phyloP scores from a whole-genome alignment of 306 rosid genomes.

The Heteromeles arbutifolia region DNA sequence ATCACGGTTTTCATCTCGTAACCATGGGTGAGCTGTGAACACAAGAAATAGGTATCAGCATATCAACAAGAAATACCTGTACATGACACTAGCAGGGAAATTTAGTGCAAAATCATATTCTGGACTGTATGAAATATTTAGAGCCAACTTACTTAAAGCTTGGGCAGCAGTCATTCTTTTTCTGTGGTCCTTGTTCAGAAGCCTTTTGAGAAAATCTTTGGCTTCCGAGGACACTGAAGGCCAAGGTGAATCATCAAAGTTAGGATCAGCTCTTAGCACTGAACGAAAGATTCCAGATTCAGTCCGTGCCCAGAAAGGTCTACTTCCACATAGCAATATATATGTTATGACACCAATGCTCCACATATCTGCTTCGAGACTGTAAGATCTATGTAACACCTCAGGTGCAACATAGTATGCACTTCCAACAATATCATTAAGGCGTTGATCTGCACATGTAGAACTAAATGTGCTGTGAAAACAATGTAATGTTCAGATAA shows the following conservation, averaged over 20 bases:
- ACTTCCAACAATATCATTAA: conserved; percentile 95
- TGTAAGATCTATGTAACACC: conserved; percentile 91
- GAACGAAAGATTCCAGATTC: conserved; percentile 98
- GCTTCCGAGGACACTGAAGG: conserved; percentile 84
- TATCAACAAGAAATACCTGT: not conserved
- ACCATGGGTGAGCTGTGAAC: conserved; percentile 90
- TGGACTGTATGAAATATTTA: not conserved
- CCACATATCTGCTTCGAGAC: conserved; percentile 90
- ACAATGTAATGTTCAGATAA: not conserved
- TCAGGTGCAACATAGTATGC: conserved; percentile 98
- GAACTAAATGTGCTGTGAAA: conserved; percentile 30
- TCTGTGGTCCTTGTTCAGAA: conserved; percentile 90
- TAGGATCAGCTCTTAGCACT: conserved; percentile 87
- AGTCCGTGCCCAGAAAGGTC: conserved; percentile 97
- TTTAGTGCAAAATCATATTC: not conserved
- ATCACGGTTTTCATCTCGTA: conserved; percentile 51
- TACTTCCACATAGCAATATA: conserved; percentile 84
- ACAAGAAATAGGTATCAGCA: conserved; percentile 19
- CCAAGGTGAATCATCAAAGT: conserved; percentile 91
- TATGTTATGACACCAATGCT: conserved; percentile 93
- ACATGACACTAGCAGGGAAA: conserved; percentile 9
- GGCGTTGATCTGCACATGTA: conserved; percentile 70
- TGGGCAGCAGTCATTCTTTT: conserved; percentile 97
- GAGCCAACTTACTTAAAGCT: conserved; percentile 57
- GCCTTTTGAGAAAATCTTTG: conserved; percentile 88